Percentiles rank a stretch among this genome's conserved stretches.
Evolutionary conservation across 495 filamentous ascomycete species (phyloP).

Genomic region (Melanomma pulvis-pyrius): DNA sequence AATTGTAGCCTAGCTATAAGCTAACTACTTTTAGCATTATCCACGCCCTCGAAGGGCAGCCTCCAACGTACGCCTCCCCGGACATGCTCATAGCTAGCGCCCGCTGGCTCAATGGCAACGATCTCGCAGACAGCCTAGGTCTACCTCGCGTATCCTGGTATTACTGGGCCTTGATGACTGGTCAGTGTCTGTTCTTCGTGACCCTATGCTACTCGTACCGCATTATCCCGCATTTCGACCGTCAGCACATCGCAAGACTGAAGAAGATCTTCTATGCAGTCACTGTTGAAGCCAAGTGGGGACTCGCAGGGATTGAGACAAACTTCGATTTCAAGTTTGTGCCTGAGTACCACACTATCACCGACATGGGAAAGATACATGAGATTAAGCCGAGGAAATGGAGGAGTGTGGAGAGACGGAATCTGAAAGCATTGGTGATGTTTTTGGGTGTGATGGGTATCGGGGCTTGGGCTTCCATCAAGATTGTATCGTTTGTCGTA

Average conservation of each 20-base stretch:
- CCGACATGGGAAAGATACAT: conserved; percentile 44
- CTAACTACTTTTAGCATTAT: conserved; percentile 55
- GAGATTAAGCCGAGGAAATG: conserved; percentile 32
- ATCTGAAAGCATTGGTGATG: conserved; percentile 43
- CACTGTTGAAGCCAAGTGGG: conserved; percentile 59
- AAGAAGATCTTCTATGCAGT: conserved; percentile 58
- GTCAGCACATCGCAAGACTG: conserved; percentile 56
- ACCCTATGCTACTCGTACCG: conserved; percentile 57
- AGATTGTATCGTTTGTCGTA: conserved; percentile 17
- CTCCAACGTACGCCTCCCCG: conserved; percentile 60
- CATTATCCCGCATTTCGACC: conserved; percentile 60
- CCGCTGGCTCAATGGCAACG: conserved; percentile 69
- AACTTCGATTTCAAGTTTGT: conserved; percentile 69
- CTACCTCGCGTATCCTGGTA: conserved; percentile 60
- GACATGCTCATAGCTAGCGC: conserved; percentile 67
- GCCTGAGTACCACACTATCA: conserved; percentile 54
- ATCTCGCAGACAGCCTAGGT: conserved; percentile 62
- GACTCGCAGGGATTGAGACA: conserved; percentile 55
- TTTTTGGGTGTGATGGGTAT: conserved; percentile 39
- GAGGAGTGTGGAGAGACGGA: conserved; percentile 44
- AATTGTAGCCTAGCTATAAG: neutral
- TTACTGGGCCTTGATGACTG: conserved; percentile 63
- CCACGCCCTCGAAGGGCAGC: conserved; percentile 60
- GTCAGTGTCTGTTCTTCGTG: conserved; percentile 70
- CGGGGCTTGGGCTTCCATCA: conserved; percentile 32